A percentile compares a stretch with the other conserved stretches of the same genome.
Evolutionary conservation across 805 yeast species (phyloP).

Genomic region (Candida easanensis): DNA sequence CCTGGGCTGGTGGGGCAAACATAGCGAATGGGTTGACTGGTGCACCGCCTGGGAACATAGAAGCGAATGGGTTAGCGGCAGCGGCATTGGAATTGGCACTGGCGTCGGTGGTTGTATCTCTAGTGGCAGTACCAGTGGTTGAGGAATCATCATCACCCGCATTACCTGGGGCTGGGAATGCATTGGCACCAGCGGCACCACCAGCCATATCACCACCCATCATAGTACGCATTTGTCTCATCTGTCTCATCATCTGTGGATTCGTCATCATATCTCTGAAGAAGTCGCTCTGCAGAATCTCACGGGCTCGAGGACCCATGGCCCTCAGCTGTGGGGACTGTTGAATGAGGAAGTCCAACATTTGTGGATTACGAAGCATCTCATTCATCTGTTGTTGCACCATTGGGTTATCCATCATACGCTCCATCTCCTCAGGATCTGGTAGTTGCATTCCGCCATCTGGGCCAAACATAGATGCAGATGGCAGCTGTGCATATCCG

Average conservation of each 20-base stretch:
- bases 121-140: conserved; percentile 20
- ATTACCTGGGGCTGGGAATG: conserved; percentile 52
- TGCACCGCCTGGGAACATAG: conserved; percentile 35
- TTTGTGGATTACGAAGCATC: conserved; percentile 82
- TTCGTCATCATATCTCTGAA: conserved; percentile 78
- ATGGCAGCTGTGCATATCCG: conserved; percentile 85
- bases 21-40: conserved; percentile 42
- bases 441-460: conserved; percentile 84
- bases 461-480: conserved; percentile 86
- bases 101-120: too few species aligned
- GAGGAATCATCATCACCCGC: conserved; percentile 15
- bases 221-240: conserved; percentile 70
- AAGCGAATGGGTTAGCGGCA: conserved; percentile 50
- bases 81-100: conserved; percentile 21
- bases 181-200: conserved; percentile 21
- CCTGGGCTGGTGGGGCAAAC: conserved; percentile 7
- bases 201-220: conserved; percentile 32
- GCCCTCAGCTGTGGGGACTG: conserved; percentile 81
- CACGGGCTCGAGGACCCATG: conserved; percentile 87
- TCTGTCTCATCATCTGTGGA: conserved; percentile 81
- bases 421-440: conserved; percentile 68
- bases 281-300: conserved; percentile 79
- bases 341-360: conserved; percentile 77
- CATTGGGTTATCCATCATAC: conserved; percentile 78
- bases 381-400: conserved; percentile 80